Base-by-base conservation (phyloP, 2,329 filamentous ascomycete genomes). In the Hymenoscyphus infarciens region DNA sequence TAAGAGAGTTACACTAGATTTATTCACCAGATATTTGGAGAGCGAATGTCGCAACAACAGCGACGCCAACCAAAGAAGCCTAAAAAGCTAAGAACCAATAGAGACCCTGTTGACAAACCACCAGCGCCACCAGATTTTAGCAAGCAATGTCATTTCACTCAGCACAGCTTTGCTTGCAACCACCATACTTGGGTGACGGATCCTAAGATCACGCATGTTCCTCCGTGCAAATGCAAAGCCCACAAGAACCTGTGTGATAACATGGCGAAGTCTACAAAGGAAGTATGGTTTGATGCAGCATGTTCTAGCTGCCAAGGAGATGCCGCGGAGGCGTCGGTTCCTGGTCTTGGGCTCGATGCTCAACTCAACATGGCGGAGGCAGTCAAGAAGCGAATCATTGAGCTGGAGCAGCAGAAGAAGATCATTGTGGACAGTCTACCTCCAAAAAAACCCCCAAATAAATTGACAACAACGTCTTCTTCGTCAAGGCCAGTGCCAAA, bases 161-260 rank as follows among this genome's bases (percentile, higher is more conserved):
- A 56, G 22, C 29, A 56, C 5, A 8, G 33, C 56, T 66, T 59
- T 53, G 53, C 42, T 15, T 66, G 64, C 33, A 49, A 7, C 2
- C 64, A 66, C 31, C 61, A 60, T 39, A 52, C 52, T 31, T 66
- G 60, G 57, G 49, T 60, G 13, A 57, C 56, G 13, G 33, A 57
- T 29, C 64, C 64, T 16, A 61, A 63, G 33, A 66, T 66, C 33
- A 59, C n/a, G 5, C 64, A 66, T 55, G 25, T 63, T 0, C 19
- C 19, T 5, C 45, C 49, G 31, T 60, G 54, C 29, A 45, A 27
- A 13, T 38, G 31, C 52, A 33, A 29, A n/a, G 49, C 53, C 6
- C 56, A 45, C 52, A 60, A 61, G 31, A 25, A 45, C 6, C 57
- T 58, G 27, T 66, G 65, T 25, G 27, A 33, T 7, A 66, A 66